phyloP scores from a whole-genome alignment of 192 early-diverging fungal species.

The Coemansia sp. region DNA sequence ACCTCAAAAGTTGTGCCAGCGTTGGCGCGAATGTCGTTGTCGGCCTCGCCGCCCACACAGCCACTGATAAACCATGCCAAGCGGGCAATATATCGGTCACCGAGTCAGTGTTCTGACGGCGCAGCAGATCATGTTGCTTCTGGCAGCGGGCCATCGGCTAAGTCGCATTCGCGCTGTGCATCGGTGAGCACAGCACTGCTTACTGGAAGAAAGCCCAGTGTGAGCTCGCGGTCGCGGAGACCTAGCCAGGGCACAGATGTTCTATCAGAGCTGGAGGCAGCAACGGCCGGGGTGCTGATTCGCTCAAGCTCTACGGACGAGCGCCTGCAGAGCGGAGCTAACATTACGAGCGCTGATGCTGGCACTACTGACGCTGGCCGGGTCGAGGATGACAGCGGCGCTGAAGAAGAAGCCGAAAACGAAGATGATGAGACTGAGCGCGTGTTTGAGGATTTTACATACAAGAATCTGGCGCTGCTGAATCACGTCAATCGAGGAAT shows the following conservation, averaged over 20 bases:
- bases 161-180: conserved; percentile 49
- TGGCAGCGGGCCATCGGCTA: conserved; percentile 13
- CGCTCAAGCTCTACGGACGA: conserved; percentile 50
- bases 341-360: background rate
- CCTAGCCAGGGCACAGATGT: conserved; percentile 39
- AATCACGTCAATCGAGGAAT: conserved; percentile 66
- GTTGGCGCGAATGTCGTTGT: background rate
- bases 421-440: conserved; percentile 39
- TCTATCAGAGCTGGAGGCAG: conserved; percentile 14
- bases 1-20: background rate
- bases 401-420: conserved; percentile 14
- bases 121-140: conserved; percentile 2
- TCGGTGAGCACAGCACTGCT: conserved; percentile 28
- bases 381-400: conserved; percentile 6
- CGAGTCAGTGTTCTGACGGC: conserved; percentile 28
- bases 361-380: conserved; percentile 15
- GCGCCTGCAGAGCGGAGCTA: conserved; percentile 14
- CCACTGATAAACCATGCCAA: conserved; percentile 18
- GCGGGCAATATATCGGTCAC: conserved; percentile 21
- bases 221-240: conserved; percentile 12
- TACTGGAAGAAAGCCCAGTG: conserved; percentile 13
- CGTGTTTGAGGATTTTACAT: conserved; percentile 64
- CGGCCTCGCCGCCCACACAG: conserved; percentile 5
- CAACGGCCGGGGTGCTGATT: conserved; percentile 14
- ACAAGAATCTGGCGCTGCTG: conserved; percentile 64